Base-by-base conservation (phyloP, 163 green algal species). In the Chlamydomonas reinhardtii region DNA sequence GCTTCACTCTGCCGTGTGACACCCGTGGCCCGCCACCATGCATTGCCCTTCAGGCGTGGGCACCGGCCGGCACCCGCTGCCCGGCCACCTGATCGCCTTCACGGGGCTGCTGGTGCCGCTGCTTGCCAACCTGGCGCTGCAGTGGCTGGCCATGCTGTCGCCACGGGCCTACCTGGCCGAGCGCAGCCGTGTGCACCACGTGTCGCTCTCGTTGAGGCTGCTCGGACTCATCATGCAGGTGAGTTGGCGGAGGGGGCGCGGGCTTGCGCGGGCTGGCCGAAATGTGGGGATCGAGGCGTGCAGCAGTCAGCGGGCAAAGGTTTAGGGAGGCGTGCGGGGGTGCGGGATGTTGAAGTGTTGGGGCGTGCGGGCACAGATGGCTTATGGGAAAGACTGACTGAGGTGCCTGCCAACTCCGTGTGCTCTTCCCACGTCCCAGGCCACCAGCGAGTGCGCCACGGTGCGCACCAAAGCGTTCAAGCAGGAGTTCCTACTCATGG, bases 161-260 rank as follows among this genome's bases (percentile, higher is more conserved):
- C 69, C 70, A 0, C 56, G 54, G 6, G 19, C 70, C 35, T 86
- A 86, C 69, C n/a, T 86, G 54, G 66, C 75, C 70, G 70, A 79
- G 27, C 54, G 70, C 16, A 59, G 64, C 34, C 34, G 52, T 56
- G 25, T 86, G 70, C 80, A 86, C 43, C 35, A 65, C 52, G 56
- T 34, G 25, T 37, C 70, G 0, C 31, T 72, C 31, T 2, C 35
- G 70, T 56, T 32, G 70, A 24, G 80, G 27, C 70, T 86, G 54
- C 31, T 79, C 54, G 80, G 80, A 56, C 37, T 86, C 34, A 17
- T 79, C 16, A 86, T 86, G 80, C 80, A 86, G 79, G 79, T 82
- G 75, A 1, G 74, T 74, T 17, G 2, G 39, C 8, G 39, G 39
- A 48, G 8, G 39, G 39, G 39, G 39, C 5, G 39, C 5, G 39